These are phyloP conservation scores for Xanthoceras sorbifolium DNA, from an alignment of 345 rosid genomes.

Conservation along the genomic window DNA sequence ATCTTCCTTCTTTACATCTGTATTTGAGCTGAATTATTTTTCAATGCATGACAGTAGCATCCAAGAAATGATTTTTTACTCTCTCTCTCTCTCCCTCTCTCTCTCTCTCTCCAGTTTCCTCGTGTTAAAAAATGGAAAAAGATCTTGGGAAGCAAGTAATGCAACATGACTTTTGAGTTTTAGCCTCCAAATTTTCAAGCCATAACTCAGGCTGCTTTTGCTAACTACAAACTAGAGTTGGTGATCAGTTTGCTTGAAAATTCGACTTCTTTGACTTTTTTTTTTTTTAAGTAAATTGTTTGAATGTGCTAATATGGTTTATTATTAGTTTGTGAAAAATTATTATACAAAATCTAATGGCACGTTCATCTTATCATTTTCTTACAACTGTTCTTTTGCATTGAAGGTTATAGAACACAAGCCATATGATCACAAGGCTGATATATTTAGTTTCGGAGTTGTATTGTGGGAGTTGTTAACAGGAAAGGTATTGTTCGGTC, in stretches of 20 bases:
- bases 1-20: not conserved
- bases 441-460: slow-evolving; percentile 86
- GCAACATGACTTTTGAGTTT: no score
- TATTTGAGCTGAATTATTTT: not conserved
- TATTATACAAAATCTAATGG: slow-evolving; percentile 2
- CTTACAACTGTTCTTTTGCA: slow-evolving; percentile 40
- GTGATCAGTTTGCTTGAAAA: not conserved
- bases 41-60: not conserved
- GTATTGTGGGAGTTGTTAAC: slow-evolving; percentile 94
- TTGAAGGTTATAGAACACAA: slow-evolving; percentile 92
- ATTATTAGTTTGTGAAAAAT: not conserved
- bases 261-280: not conserved
- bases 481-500: slow-evolving; percentile 64
- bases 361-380: slow-evolving; percentile 21
- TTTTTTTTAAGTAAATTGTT: not conserved
- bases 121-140: not conserved
- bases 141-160: not conserved
- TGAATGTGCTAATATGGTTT: not conserved
- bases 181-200: no score
- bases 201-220: not conserved
- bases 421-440: slow-evolving; percentile 98
- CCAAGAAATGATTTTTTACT: not conserved
- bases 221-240: not conserved
- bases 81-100: not conserved
- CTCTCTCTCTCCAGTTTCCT: not conserved